Evolutionary conservation across 495 filamentous ascomycete genomes (phyloP).

Genomic region (Rhizodiscina lignyota): DNA sequence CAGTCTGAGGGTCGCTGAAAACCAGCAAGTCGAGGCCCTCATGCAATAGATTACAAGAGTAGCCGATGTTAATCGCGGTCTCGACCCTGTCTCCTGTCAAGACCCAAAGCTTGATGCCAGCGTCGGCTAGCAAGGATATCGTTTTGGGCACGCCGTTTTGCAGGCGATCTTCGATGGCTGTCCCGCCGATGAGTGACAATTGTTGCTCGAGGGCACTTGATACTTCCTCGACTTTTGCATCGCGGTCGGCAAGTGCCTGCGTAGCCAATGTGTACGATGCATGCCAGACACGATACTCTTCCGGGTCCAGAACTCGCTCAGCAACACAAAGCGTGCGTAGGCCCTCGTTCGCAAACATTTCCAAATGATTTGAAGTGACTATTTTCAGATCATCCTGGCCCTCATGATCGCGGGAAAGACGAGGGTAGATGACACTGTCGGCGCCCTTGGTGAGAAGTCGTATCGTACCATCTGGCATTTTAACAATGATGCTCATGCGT

Average conservation of each 20-base stretch:
- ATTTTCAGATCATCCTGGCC: too few relatives aligned
- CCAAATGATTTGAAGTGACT: slow-evolving; percentile 86
- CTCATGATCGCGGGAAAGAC: slow-evolving; percentile 51
- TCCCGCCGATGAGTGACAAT: slow-evolving; percentile 77
- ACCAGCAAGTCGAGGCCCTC: slow-evolving; percentile 95
- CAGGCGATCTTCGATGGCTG: slow-evolving; percentile 90
- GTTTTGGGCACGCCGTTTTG: slow-evolving; percentile 96
- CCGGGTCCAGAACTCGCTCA: slow-evolving; percentile 59
- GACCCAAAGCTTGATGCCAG: slow-evolving; percentile 97
- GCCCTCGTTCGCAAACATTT: slow-evolving; percentile 90
- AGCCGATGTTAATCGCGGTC: slow-evolving; percentile 98
- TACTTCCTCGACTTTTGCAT: slow-evolving; percentile 87
- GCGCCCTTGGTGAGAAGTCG: slow-evolving; percentile 93
- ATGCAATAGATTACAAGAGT: slow-evolving; percentile 91
- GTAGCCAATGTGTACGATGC: slow-evolving; percentile 76
- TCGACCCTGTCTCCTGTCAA: slow-evolving; percentile 97
- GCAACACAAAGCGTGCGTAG: slow-evolving; percentile 89
- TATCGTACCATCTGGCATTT: slow-evolving; percentile 87
- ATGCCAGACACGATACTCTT: slow-evolving; percentile 75
- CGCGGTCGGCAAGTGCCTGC: slow-evolving; percentile 64
- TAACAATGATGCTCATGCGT: slow-evolving; percentile 92
- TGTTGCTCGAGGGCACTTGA: slow-evolving; percentile 82
- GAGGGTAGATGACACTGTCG: slow-evolving; percentile 92
- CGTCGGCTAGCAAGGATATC: slow-evolving; percentile 77
- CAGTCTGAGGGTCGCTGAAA: slow-evolving; percentile 54